Percentiles rank a stretch among this genome's conserved stretches.
These are phyloP conservation scores for Cokeromyces recurvatus DNA, from an alignment of 371 early-diverging fungal genomes.

Conservation along the genomic window DNA sequence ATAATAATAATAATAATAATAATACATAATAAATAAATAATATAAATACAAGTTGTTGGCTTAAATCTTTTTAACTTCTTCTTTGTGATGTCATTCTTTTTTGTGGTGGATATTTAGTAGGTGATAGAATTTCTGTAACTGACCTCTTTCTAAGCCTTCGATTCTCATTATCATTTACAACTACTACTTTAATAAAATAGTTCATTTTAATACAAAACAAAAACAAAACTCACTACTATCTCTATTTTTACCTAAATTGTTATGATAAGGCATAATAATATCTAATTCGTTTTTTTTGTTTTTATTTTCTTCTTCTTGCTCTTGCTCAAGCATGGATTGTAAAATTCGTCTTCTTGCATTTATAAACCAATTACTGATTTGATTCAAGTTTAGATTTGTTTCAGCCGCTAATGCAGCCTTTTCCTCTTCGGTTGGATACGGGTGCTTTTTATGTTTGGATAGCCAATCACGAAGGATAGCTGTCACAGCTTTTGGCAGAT, in stretches of 20 bases:
- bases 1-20: no score
- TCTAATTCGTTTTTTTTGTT: conserved; percentile 9
- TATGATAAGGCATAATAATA: conserved; percentile 14
- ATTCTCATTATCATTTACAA: conserved; percentile 3
- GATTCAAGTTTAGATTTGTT: conserved; percentile 66
- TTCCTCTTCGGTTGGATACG: conserved; percentile 80
- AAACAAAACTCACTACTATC: neutral
- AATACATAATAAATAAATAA: no score
- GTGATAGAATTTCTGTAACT: conserved; percentile 10
- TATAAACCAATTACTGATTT: conserved; percentile 86
- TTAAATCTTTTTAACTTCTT: conserved; percentile 10
- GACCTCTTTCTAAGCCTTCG: conserved; percentile 21
- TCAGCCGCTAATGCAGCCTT: conserved; percentile 58
- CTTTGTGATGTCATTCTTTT: conserved; percentile 13
- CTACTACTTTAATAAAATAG: conserved; percentile 8
- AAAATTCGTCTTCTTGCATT: conserved; percentile 75
- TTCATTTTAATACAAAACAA: no score
- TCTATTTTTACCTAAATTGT: no score
- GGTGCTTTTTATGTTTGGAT: conserved; percentile 67
- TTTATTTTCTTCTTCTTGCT: conserved; percentile 21
- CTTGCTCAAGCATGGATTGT: conserved; percentile 41
- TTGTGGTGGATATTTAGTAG: conserved; percentile 18
- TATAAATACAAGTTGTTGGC: no score
- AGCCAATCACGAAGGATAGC: conserved; percentile 71
- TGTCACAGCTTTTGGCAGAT: conserved; percentile 59